phyloP scores from a whole-genome alignment of 2,329 filamentous ascomycete species.

The Pseudogymnoascus sp. region DNA sequence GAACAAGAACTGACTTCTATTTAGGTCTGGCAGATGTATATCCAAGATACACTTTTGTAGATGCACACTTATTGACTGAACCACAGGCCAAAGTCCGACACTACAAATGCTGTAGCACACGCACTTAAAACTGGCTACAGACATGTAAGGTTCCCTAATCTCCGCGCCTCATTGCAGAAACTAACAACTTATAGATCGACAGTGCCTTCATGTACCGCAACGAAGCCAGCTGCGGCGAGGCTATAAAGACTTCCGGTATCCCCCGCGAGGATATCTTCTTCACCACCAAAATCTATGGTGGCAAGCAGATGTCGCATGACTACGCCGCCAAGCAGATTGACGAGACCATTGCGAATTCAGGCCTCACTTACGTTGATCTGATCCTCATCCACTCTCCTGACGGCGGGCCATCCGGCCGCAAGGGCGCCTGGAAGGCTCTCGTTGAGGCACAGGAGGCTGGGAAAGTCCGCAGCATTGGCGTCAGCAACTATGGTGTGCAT shows the following conservation, averaged over 20 bases:
- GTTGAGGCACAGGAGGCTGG: constrained; percentile 57
- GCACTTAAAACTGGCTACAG: constrained; percentile 46
- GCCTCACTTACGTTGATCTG: constrained; percentile 61
- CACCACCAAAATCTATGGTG: constrained; percentile 53
- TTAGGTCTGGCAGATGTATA: constrained; percentile 6
- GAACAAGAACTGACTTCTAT: background rate
- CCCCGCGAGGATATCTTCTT: constrained; percentile 53
- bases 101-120: constrained; percentile 36
- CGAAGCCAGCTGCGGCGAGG: constrained; percentile 46
- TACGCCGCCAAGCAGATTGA: constrained; percentile 57
- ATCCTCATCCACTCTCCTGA: constrained; percentile 57
- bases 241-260: constrained; percentile 44
- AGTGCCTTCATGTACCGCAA: constrained; percentile 52
- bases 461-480: constrained; percentile 53
- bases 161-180: background rate
- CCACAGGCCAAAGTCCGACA: background rate
- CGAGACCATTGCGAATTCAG: constrained; percentile 49
- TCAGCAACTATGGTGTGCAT: constrained; percentile 60
- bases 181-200: constrained; percentile 40
- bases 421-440: constrained; percentile 54
- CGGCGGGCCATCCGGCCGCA: constrained; percentile 48
- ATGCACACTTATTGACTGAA: background rate
- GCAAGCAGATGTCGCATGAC: constrained; percentile 51
- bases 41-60: background rate
- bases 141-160: constrained; percentile 36